These are phyloP conservation scores for Aspergillus olivimuriae DNA, from an alignment of 495 filamentous ascomycete species.

Conservation along the genomic window DNA sequence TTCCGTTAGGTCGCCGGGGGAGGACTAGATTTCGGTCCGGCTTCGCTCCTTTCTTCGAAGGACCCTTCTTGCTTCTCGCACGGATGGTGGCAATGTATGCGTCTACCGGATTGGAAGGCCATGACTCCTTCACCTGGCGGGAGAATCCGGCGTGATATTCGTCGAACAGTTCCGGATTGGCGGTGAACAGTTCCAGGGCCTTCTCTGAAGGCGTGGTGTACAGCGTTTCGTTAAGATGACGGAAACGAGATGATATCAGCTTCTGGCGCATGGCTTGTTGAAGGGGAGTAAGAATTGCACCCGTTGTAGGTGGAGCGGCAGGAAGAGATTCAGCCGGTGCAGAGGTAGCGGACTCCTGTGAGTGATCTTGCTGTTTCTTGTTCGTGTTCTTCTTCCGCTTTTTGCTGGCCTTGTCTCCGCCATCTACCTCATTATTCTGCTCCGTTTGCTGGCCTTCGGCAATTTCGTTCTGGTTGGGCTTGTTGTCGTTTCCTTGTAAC, in stretches of 20 bases:
- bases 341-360: constrained; percentile 13
- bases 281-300: constrained; percentile 71
- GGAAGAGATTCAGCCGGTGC: constrained; percentile 22
- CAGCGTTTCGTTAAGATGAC: constrained; percentile 91
- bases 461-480: constrained; percentile 11
- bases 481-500: constrained; percentile 20
- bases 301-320: constrained; percentile 26
- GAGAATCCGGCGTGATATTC: constrained; percentile 96
- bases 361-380: constrained; percentile 25
- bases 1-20: constrained; percentile 46
- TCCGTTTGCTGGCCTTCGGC: constrained; percentile 17
- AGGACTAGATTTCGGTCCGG: constrained; percentile 31
- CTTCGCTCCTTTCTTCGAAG: constrained; percentile 30
- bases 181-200: constrained; percentile 68
- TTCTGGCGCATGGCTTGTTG: constrained; percentile 92
- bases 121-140: constrained; percentile 78
- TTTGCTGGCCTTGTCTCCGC: constrained; percentile 21
- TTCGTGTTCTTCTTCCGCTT: constrained; percentile 35
- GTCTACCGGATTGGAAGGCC: constrained; percentile 94
- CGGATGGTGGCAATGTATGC: constrained; percentile 66
- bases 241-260: constrained; percentile 88
- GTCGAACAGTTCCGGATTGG: constrained; percentile 80
- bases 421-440: constrained; percentile 19
- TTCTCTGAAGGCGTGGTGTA: constrained; percentile 84
- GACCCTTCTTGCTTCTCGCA: constrained; percentile 40